These are phyloP conservation scores for Xylariaceae sp. DNA, from an alignment of 2,329 filamentous ascomycete genomes.

Conservation along the genomic window DNA sequence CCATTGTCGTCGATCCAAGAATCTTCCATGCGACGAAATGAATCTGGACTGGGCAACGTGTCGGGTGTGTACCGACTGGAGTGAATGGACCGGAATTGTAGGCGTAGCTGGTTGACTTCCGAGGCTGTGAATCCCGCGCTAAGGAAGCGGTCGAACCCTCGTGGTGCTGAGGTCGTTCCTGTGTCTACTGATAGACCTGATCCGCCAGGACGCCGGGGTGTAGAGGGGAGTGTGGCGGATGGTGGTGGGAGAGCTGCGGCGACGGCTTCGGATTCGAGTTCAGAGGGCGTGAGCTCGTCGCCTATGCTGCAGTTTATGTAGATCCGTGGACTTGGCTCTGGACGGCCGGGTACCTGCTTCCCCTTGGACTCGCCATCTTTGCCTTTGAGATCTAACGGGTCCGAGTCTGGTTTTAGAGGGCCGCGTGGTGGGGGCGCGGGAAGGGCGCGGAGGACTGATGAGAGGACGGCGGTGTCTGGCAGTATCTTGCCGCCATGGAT, in stretches of 20 bases:
- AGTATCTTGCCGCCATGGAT: constrained; percentile 89
- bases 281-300: constrained; percentile 62
- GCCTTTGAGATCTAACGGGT: background rate
- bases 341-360: constrained; percentile 57
- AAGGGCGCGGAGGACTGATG: constrained; percentile 62
- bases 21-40: constrained; percentile 77
- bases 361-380: constrained; percentile 54
- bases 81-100: constrained; percentile 86
- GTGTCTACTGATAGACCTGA: constrained; percentile 7
- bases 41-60: constrained; percentile 76
- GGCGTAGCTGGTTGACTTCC: constrained; percentile 79
- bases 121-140: constrained; percentile 74
- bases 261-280: constrained; percentile 65
- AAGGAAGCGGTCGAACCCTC: constrained; percentile 85
- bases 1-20: constrained; percentile 77
- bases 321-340: constrained; percentile 50
- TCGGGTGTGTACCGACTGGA: constrained; percentile 80
- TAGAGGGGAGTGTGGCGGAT: constrained; percentile 3
- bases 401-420: constrained; percentile 14
- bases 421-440: constrained; percentile 44
- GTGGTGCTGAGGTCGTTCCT: constrained; percentile 50
- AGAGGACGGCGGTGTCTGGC: constrained; percentile 66
- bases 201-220: background rate
- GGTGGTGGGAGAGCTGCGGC: constrained; percentile 29
- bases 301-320: constrained; percentile 95